Conservation (phyloP, 257 asterid genomes). For the Jaltomata sinuosa region DNA sequence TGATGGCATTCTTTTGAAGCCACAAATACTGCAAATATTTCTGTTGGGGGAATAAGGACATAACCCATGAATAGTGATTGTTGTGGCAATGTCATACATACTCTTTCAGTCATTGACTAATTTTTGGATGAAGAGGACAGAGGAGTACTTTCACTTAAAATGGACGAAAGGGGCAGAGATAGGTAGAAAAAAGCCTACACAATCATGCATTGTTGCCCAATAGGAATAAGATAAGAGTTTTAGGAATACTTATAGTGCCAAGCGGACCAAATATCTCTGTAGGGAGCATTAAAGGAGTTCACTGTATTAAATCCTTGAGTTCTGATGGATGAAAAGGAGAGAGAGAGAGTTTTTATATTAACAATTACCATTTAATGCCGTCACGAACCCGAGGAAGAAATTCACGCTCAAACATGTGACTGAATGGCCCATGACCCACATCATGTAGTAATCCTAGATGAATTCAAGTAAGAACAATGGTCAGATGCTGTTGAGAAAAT, state of each 20-base stretch:
- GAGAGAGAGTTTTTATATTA: not conserved
- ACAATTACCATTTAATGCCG: constrained; percentile 48
- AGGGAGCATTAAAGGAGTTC: not conserved
- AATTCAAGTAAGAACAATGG: constrained; percentile 12
- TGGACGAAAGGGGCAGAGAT: not conserved
- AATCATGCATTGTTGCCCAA: not conserved
- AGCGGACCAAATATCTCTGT: not conserved
- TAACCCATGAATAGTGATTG: not conserved
- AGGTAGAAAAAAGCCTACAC: not conserved
- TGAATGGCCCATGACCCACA: constrained; percentile 95
- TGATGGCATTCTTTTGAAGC: not conserved
- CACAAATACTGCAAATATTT: not conserved
- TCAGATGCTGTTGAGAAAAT: constrained; percentile 1
- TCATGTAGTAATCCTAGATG: constrained; percentile 83
- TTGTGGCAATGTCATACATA: not conserved
- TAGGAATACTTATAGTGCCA: not conserved
- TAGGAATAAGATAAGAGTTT: not conserved
- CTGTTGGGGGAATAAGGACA: not conserved
- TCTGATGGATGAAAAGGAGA: not conserved
- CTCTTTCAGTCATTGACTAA: not conserved
- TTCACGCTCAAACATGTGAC: constrained; percentile 83
- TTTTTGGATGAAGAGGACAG: not conserved
- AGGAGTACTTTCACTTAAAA: not conserved
- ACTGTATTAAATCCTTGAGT: not conserved
- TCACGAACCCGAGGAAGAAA: constrained; percentile 55